Percentiles rank a stretch among this genome's conserved stretches.
Conservation (phyloP, 495 filamentous ascomycete species). For the Penicillium coffeae region DNA sequence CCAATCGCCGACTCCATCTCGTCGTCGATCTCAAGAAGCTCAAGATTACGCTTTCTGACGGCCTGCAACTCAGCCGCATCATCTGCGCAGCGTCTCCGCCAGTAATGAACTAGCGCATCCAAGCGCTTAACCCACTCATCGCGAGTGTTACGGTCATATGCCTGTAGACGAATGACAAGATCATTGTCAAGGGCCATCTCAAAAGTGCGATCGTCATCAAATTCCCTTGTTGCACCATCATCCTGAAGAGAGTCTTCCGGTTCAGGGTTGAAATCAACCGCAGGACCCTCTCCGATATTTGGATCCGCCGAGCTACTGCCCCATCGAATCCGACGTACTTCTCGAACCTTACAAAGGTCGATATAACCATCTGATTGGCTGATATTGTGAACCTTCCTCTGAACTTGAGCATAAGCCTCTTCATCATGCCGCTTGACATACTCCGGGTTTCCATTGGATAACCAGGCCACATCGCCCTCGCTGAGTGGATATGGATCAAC, state of each 20-base stretch:
- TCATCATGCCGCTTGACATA: constrained; percentile 50
- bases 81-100: constrained; percentile 54
- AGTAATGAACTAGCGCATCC: constrained; percentile 58
- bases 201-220: constrained; percentile 59
- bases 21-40: constrained; percentile 65
- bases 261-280: constrained; percentile 49
- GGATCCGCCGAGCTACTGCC: constrained; percentile 50
- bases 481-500: constrained; percentile 60
- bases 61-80: constrained; percentile 56
- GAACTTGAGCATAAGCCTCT: constrained; percentile 58
- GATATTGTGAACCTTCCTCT: constrained; percentile 58
- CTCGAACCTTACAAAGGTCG: constrained; percentile 55
- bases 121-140: constrained; percentile 65
- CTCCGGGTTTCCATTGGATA: constrained; percentile 42
- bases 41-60: constrained; percentile 57
- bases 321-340: constrained; percentile 52
- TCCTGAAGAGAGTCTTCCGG: constrained; percentile 43
- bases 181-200: constrained; percentile 62
- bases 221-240: constrained; percentile 49
- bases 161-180: constrained; percentile 63
- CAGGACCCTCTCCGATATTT: constrained; percentile 42
- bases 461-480: constrained; percentile 56
- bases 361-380: constrained; percentile 63
- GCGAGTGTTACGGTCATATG: constrained; percentile 54
- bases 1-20: constrained; percentile 65